Percentiles rank a stretch among this genome's conserved stretches.
Evolutionary conservation across 1,139 yeast genomes (phyloP).

Genomic region (Blastobotrys elegans): DNA sequence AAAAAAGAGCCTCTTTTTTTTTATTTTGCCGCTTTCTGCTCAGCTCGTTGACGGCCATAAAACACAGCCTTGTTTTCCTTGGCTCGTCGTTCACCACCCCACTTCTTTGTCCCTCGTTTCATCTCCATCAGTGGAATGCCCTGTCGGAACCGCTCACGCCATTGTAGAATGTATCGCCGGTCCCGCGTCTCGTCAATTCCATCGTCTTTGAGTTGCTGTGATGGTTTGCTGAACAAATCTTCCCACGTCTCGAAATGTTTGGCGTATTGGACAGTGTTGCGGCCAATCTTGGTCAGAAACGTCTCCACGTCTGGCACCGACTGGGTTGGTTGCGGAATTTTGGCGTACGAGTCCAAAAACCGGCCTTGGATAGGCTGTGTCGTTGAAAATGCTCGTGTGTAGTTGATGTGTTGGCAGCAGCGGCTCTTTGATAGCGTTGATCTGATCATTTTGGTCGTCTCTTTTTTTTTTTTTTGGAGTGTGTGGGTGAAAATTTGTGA

Average conservation of each 20-base stretch:
- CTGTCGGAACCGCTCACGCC: constrained; percentile 47
- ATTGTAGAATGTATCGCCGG: constrained; percentile 49
- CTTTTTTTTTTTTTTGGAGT: no score
- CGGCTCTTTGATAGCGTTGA: background rate
- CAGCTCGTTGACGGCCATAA: constrained; percentile 36
- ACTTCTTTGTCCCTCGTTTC: constrained; percentile 61
- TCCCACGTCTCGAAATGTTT: constrained; percentile 75
- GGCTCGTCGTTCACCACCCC: constrained; percentile 88
- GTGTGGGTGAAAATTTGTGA: no score
- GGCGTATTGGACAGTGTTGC: constrained; percentile 60
- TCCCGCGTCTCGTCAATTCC: constrained; percentile 70
- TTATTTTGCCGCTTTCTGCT: constrained; percentile 13
- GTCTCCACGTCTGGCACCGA: constrained; percentile 67
- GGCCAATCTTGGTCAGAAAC: constrained; percentile 71
- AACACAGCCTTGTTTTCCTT: constrained; percentile 65
- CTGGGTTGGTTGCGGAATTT: constrained; percentile 44
- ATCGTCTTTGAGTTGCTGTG: constrained; percentile 59
- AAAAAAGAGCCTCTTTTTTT: constrained; percentile 2
- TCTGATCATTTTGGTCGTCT: no score
- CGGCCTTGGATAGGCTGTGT: constrained; percentile 6
- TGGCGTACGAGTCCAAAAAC: constrained; percentile 9
- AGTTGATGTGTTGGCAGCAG: background rate
- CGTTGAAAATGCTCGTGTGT: constrained; percentile 9
- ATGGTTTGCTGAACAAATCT: constrained; percentile 31
- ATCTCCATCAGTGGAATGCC: constrained; percentile 57